phyloP scores from a whole-genome alignment of 768 basidiomycete genomes.

The Termitomyces eurrhizus region DNA sequence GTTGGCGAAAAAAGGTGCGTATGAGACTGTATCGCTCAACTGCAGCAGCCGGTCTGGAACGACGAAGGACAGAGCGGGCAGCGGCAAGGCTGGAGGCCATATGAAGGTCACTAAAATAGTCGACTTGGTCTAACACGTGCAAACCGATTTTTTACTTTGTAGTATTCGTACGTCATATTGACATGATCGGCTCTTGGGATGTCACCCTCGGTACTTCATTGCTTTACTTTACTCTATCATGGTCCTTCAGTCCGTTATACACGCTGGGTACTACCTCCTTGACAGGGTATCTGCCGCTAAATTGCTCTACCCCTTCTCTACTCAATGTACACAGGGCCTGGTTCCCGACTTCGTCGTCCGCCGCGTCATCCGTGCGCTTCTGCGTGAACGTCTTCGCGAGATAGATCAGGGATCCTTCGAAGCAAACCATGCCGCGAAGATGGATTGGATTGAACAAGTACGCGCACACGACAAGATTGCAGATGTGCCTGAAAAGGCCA shows the following conservation, averaged over 20 bases:
- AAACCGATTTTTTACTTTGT: neutral
- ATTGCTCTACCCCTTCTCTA: neutral
- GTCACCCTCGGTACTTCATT: neutral
- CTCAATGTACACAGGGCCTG: constrained; percentile 37
- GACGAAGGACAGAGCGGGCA: constrained; percentile 9
- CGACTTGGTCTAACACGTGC: neutral
- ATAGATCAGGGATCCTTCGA: constrained; percentile 58
- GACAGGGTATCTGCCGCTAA: neutral
- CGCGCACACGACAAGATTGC: constrained; percentile 50
- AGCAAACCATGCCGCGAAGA: constrained; percentile 60
- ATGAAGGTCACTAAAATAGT: neutral
- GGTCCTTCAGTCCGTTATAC: neutral
- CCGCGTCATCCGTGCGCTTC: constrained; percentile 34
- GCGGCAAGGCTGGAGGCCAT: constrained; percentile 12
- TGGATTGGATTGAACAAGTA: constrained; percentile 61
- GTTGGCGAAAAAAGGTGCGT: constrained; percentile 49
- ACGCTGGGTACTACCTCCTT: neutral
- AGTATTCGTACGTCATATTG: neutral
- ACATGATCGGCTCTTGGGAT: neutral
- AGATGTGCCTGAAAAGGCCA: constrained; percentile 61
- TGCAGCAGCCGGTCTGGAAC: constrained; percentile 17
- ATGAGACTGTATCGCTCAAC: constrained; percentile 59
- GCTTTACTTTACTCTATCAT: neutral
- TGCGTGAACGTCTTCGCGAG: constrained; percentile 52
- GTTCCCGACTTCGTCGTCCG: constrained; percentile 55